Evolutionary conservation across 345 rosid species (phyloP), one percentile per base, ranked within the genome.

Genomic region (Eucalyptus globulus): DNA sequence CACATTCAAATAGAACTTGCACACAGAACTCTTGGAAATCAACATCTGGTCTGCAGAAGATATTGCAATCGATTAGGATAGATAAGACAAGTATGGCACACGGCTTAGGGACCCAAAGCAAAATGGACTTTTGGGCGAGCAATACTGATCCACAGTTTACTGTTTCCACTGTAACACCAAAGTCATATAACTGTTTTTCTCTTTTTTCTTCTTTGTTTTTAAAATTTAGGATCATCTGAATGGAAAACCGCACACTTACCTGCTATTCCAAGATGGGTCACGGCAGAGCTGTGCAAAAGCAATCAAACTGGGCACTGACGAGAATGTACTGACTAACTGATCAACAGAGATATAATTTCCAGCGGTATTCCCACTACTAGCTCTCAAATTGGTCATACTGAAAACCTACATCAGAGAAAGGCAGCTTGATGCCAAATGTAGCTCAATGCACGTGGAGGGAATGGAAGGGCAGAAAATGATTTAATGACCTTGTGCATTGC

Each of bases 11-110:
- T 90, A 98, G 89, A 86, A 98, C 97, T 95, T 97, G 99, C 90
- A 97, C 92, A 91, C 99, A 98, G 89, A 98, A 98, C 90, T 97
- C 99, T 94, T 93, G 98, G 94, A 98, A 98, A 91, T 98, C 95
- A 88, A 87, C 92, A 94, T 95, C 96, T 54, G 93, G 95, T 93
- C 99, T 98, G 95, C 91, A 94, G 86, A 90, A 88, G 91, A 21
- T 54, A 87, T 49, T 60, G 26, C 21, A 15, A 87, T 44, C 34
- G 29, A 86, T 58, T 31, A 86, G 29, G 45, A 67, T 51, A 86
- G 47, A 40, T 37, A 40, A 37, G 81, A 69, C 44, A 34, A 69
- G 26, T 17, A 69, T 9, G 44, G 37, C 13, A 8, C 83, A 40
- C 1, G 83, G 83, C 27, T 76, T 21, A 72, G 44, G 80, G 81